Evolutionary conservation across 805 yeast genomes (phyloP), one percentile per base, ranked within the genome.

Genomic region (Myxozyma sirexii): DNA sequence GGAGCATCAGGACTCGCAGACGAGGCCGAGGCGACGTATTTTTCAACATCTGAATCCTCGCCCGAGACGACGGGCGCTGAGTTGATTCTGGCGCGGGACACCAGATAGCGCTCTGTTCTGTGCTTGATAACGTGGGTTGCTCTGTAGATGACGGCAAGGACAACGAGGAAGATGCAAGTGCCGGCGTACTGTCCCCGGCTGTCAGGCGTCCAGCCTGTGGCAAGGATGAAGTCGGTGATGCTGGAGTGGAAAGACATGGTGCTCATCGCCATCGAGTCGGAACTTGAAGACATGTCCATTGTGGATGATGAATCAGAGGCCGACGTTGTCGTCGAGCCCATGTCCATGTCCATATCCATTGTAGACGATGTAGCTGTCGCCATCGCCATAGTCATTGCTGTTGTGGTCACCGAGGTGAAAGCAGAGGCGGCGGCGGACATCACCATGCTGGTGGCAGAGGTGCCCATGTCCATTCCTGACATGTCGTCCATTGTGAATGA

Each of bases 111-210:
- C 43, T 59, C 58, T 6, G 59, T 44, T 21, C 64, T 57, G 51
- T 45, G 54, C 58, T 63, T 63, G 49, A 61, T 5, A 24, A 54
- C 70, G 46, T 55, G 56, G 44, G 57, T 29, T 10, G 57, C 60
- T 2, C 70, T 51, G 59, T 58, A 68, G 45, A 69, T 50, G 37
- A 69, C 59, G 29, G 67, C 70, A 26, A 69, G 65, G 31, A 69
- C 59, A 29, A 69, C 63, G 29, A 70, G 56, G 60, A 69, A 69
- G 37, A 69, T 63, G 45, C 72, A 69, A 15, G 72, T 64, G 21
- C 71, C 72, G 29, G 70, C 72, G 58, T 69, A 69, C 46, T 66
- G 66, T 31, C 72, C 72, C 12, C 47, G 47, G 21, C 57, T 53
- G 7, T 61, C 46, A 13, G 72, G 72, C 8, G 66, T 67, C 71